Percentiles rank a stretch among this genome's conserved stretches.
phyloP scores from a whole-genome alignment of 139 green algal genomes.

The Volvox reticuliferus region DNA sequence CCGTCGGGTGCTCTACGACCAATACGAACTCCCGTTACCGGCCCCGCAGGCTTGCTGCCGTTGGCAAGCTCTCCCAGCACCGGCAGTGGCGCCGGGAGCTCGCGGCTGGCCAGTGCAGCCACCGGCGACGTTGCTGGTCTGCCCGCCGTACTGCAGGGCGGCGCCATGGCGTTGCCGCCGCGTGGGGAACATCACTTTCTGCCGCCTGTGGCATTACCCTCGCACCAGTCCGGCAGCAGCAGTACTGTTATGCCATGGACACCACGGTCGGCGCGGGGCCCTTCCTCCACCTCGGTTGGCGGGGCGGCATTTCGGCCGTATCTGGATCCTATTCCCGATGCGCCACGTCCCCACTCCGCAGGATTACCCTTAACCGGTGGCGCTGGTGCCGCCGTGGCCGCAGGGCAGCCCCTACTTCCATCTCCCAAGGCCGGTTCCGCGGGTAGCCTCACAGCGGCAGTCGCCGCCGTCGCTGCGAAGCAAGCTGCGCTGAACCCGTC shows the following conservation, averaged over 20 bases:
- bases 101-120: neutral
- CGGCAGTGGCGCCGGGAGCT: neutral
- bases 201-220: neutral
- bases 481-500: neutral
- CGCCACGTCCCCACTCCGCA: slow-evolving; percentile 22
- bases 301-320: neutral
- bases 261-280: too few species aligned
- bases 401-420: neutral
- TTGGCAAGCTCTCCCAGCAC: neutral
- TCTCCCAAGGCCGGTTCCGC: slow-evolving; percentile 9
- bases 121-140: neutral
- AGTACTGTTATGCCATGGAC: too few species aligned
- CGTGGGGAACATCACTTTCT: neutral
- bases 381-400: neutral
- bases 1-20: neutral
- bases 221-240: neutral
- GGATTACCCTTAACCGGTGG: neutral
- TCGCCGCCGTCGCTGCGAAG: neutral
- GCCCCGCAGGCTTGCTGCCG: neutral
- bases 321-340: slow-evolving; percentile 22
- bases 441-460: neutral
- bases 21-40: neutral
- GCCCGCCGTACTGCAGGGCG: neutral
- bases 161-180: neutral
- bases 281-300: too few species aligned